Percentiles rank a stretch among this genome's conserved stretches.
phyloP scores from a whole-genome alignment of 2,329 filamentous ascomycete species.

The Hansfordia pulvinata region DNA sequence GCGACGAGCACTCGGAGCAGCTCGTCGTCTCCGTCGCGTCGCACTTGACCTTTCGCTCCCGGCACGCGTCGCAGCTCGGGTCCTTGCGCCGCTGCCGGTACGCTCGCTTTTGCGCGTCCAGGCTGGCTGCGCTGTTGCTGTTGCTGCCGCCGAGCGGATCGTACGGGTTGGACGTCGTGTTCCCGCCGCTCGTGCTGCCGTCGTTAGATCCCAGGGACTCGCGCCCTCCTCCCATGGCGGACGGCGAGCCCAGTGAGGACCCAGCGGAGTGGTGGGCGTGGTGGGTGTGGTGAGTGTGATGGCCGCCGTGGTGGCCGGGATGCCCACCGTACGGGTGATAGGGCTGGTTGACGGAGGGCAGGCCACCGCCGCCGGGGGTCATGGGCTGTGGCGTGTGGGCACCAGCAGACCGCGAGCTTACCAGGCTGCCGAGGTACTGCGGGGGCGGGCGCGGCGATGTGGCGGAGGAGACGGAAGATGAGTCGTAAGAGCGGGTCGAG shows the following conservation, averaged over 20 bases:
- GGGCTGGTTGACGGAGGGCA: conserved; percentile 31
- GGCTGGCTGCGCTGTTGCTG: conserved; percentile 26
- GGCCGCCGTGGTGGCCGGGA: conserved; percentile 1
- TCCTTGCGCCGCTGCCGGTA: conserved; percentile 94
- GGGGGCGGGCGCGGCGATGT: conserved; percentile 42
- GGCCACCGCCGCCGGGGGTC: no score
- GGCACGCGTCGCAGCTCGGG: conserved; percentile 92
- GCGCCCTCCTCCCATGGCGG: no score
- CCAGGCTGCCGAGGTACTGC: conserved; percentile 37
- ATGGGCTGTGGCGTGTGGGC: conserved; percentile 36
- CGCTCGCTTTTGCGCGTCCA: conserved; percentile 75
- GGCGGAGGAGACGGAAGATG: conserved; percentile 48
- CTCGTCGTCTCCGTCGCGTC: conserved; percentile 93
- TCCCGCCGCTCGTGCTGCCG: no score
- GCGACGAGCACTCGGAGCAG: conserved; percentile 93
- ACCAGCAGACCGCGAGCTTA: conserved; percentile 33
- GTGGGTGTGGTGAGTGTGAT: background rate
- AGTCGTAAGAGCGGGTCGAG: conserved; percentile 49
- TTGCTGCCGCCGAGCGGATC: conserved; percentile 31
- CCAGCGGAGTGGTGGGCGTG: conserved; percentile 4
- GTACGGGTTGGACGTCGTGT: no score
- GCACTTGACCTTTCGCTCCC: conserved; percentile 77
- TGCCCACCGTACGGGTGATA: no score
- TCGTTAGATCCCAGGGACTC: conserved; percentile 47
- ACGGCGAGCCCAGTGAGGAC: no score